Evolutionary conservation across 768 basidiomycete genomes (phyloP).

Genomic region (Lactarius quietus): DNA sequence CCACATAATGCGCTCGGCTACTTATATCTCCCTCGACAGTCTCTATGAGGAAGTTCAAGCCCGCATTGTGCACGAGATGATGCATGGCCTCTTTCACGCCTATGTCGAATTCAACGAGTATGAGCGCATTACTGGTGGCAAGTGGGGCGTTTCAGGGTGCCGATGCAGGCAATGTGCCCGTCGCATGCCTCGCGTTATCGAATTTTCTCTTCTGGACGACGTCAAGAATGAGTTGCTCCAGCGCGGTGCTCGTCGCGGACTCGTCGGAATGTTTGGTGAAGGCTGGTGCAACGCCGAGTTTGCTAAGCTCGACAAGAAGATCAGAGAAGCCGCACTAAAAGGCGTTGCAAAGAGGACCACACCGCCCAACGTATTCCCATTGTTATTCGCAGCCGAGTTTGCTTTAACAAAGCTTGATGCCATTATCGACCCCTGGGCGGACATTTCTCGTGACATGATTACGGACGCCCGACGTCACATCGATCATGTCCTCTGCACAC

Average conservation of each 20-base stretch:
- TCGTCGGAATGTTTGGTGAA: conserved; percentile 83
- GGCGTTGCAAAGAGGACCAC: conserved; percentile 69
- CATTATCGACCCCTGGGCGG: conserved; percentile 70
- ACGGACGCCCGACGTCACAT: conserved; percentile 54
- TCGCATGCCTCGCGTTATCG: conserved; percentile 77
- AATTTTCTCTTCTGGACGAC: conserved; percentile 74
- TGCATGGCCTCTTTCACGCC: conserved; percentile 85
- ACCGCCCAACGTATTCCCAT: conserved; percentile 60
- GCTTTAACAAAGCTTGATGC: conserved; percentile 52
- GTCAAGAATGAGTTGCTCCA: conserved; percentile 71
- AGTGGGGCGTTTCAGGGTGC: conserved; percentile 83
- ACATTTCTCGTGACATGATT: conserved; percentile 64
- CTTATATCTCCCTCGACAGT: conserved; percentile 70
- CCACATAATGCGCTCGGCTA: conserved; percentile 78
- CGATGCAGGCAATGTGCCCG: conserved; percentile 80
- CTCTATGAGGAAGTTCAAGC: conserved; percentile 80
- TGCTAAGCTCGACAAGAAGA: conserved; percentile 59
- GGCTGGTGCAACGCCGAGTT: conserved; percentile 87
- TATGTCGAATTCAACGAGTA: conserved; percentile 78
- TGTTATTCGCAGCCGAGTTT: conserved; percentile 64
- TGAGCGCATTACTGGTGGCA: conserved; percentile 65
- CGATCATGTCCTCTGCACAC: conserved; percentile 56
- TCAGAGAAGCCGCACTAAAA: conserved; percentile 65
- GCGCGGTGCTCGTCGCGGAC: conserved; percentile 64
- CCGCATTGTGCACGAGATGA: conserved; percentile 81